Evolutionary conservation across 768 basidiomycete genomes (phyloP).

Genomic region (Udeniomyces megalosporus): DNA sequence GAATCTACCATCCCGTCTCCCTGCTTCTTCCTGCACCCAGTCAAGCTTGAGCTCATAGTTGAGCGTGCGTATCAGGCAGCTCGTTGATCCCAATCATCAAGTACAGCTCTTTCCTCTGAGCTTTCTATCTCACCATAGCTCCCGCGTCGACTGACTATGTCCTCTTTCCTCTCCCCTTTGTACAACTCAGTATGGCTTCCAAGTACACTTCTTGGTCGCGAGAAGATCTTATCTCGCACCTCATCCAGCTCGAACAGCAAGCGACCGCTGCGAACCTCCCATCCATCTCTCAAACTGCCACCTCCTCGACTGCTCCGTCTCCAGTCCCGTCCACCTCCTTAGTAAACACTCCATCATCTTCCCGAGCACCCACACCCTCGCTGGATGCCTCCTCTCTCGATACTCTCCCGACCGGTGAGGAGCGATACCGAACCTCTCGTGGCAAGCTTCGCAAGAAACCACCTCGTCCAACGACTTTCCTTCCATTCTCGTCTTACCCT

Average conservation of each 20-base stretch:
- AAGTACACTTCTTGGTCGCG: conserved; percentile 13
- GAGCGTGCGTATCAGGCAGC: too few relatives aligned
- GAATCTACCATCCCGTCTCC: too few relatives aligned
- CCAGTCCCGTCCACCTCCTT: too few relatives aligned
- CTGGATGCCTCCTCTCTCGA: neutral
- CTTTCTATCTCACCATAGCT: too few relatives aligned
- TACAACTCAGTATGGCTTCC: neutral
- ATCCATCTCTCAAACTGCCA: neutral
- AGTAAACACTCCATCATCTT: neutral
- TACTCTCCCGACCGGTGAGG: neutral
- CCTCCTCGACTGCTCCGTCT: conserved; percentile 1
- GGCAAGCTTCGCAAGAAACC: neutral
- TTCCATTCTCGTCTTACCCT: conserved; percentile 52
- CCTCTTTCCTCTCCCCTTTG: neutral
- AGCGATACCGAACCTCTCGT: neutral
- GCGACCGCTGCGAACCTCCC: conserved; percentile 1
- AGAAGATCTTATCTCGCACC: conserved; percentile 52
- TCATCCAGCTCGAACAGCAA: conserved; percentile 41
- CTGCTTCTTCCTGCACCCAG: too few relatives aligned
- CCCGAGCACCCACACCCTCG: neutral
- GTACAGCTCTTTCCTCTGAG: too few relatives aligned
- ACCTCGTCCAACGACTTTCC: conserved; percentile 29
- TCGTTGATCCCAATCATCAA: too few relatives aligned
- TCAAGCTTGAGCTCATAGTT: too few relatives aligned
- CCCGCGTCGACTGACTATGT: too few relatives aligned